Conservation (phyloP, 495 filamentous ascomycete species). For the Polyplosphaeria fusca region DNA sequence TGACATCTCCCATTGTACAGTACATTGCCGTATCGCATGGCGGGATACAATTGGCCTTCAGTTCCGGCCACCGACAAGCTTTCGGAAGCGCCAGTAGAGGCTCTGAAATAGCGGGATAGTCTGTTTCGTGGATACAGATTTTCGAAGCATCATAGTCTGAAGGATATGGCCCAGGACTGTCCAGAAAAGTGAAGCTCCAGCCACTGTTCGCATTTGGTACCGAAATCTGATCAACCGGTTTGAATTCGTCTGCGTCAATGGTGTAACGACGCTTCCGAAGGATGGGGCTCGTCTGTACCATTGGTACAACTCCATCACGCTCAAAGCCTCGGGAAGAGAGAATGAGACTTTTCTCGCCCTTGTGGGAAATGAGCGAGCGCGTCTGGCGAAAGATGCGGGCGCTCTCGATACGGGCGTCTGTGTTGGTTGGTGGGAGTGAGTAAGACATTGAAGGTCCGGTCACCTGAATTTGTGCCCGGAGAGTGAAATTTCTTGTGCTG, state of each 20-base stretch:
- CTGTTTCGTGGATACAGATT: background rate
- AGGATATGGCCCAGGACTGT: background rate
- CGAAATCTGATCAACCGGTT: background rate
- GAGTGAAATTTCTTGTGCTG: no score
- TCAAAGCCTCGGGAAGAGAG: background rate
- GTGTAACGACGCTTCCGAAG: constrained; percentile 12
- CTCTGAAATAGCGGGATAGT: background rate
- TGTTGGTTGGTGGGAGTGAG: background rate
- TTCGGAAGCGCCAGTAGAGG: background rate
- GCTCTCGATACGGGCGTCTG: background rate
- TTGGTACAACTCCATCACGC: background rate
- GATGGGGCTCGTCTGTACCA: background rate
- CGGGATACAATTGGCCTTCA: background rate
- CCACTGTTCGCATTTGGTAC: no score
- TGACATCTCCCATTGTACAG: constrained; percentile 1
- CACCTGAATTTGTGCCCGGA: no score
- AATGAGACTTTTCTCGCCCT: background rate
- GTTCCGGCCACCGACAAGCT: background rate
- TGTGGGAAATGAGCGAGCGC: background rate
- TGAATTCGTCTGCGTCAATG: constrained; percentile 1
- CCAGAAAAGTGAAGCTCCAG: no score
- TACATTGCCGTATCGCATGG: background rate
- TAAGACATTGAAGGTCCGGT: background rate
- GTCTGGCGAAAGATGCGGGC: background rate
- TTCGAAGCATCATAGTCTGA: no score